Evolutionary conservation across 176 grass and related monocot species (phyloP).

Genomic region (Oryza glaberrima): DNA sequence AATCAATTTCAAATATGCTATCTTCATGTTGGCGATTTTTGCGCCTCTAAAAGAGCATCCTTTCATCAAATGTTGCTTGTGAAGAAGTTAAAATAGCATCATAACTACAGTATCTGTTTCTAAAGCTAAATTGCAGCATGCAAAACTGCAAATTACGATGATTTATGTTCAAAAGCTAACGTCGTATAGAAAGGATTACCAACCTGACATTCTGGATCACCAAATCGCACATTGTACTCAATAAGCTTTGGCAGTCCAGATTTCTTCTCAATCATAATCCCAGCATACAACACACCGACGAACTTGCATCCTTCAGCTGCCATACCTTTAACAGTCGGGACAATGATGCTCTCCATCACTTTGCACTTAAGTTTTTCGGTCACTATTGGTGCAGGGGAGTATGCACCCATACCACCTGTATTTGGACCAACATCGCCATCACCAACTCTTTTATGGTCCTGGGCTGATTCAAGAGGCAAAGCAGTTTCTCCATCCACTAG

Average conservation of each 20-base stretch:
- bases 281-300: constrained; percentile 70
- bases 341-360: constrained; percentile 76
- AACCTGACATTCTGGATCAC: constrained; percentile 85
- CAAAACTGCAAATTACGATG: neutral
- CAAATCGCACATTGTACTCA: constrained; percentile 78
- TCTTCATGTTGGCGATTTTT: neutral
- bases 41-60: neutral
- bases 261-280: constrained; percentile 75
- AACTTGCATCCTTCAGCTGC: constrained; percentile 72
- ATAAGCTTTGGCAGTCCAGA: constrained; percentile 70
- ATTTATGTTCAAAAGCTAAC: neutral
- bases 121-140: neutral
- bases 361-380: constrained; percentile 53
- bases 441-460: constrained; percentile 77
- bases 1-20: neutral
- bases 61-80: neutral
- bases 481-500: constrained; percentile 71
- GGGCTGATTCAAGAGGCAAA: constrained; percentile 69
- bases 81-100: neutral
- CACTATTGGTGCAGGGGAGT: constrained; percentile 69
- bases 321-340: constrained; percentile 74
- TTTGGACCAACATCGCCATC: constrained; percentile 77
- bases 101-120: neutral
- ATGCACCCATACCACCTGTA: constrained; percentile 74
- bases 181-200: constrained; percentile 27